A percentile compares a stretch with the other conserved stretches of the same genome.
phyloP scores from a whole-genome alignment of 169 alveolate species.

The Theileria luwenshuni region DNA sequence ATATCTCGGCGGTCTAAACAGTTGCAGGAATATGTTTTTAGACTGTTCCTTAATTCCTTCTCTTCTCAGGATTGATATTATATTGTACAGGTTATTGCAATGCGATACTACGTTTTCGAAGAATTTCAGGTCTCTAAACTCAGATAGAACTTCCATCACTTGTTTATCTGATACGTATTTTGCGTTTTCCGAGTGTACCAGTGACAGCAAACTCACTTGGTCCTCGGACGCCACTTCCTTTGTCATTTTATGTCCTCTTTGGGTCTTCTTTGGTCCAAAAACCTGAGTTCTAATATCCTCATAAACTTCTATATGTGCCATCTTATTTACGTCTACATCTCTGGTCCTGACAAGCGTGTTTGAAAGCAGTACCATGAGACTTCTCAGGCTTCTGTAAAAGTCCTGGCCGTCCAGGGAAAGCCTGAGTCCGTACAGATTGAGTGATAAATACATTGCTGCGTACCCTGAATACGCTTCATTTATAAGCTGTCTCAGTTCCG shows the following conservation, averaged over 20 bases:
- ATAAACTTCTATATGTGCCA: slow-evolving; percentile 26
- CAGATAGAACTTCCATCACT: neutral
- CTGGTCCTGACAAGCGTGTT: slow-evolving; percentile 5
- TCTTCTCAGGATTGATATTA: neutral
- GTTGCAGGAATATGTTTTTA: slow-evolving; percentile 2
- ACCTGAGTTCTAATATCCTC: neutral
- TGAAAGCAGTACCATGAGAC: slow-evolving; percentile 11
- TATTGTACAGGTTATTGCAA: slow-evolving; percentile 3
- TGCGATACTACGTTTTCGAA: slow-evolving; percentile 3
- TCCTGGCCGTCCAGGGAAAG: neutral
- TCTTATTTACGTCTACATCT: slow-evolving; percentile 1
- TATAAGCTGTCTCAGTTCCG: slow-evolving; percentile 16
- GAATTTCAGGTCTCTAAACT: neutral
- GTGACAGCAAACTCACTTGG: slow-evolving; percentile 24
- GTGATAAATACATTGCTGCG: slow-evolving; percentile 39
- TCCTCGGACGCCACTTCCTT: neutral
- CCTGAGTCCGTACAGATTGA: slow-evolving; percentile 1
- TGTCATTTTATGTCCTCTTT: neutral
- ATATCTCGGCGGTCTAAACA: slow-evolving; percentile 1
- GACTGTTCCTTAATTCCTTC: neutral
- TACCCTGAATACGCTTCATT: slow-evolving; percentile 21
- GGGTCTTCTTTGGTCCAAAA: no score
- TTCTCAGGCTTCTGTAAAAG: slow-evolving; percentile 28
- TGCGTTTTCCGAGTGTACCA: slow-evolving; percentile 26
- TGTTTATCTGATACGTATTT: slow-evolving; percentile 13